A percentile compares a stretch with the other conserved stretches of the same genome.
Evolutionary conservation across 257 asterid species (phyloP).

Genomic region (Capsicum chinense): DNA sequence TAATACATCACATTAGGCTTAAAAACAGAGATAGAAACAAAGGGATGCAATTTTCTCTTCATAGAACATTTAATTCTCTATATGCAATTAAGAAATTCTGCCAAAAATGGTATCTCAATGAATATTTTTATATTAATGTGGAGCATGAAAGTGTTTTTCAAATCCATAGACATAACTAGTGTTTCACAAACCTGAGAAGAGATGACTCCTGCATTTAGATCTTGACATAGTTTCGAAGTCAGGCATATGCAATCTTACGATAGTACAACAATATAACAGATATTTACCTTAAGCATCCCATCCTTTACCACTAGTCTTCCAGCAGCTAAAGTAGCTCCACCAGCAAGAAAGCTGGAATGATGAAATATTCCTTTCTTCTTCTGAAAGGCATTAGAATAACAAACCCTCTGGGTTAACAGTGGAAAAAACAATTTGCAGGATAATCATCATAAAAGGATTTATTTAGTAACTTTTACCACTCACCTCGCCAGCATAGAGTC

Average conservation of each 20-base stretch:
- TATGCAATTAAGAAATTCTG: background rate
- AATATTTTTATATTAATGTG: background rate
- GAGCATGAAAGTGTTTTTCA: background rate
- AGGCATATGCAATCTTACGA: background rate
- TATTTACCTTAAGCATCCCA: slow-evolving; percentile 75
- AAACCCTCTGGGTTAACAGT: slow-evolving; percentile 12
- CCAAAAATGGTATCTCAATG: background rate
- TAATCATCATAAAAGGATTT: slow-evolving; percentile 30
- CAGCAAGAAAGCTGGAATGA: slow-evolving; percentile 98
- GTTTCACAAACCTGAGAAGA: slow-evolving; percentile 21
- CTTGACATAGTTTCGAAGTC: background rate
- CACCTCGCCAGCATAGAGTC: slow-evolving; percentile 83
- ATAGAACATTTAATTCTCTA: background rate
- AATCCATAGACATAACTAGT: background rate
- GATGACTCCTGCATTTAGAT: slow-evolving; percentile 12
- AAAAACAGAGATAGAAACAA: background rate
- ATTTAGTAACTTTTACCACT: slow-evolving; percentile 31
- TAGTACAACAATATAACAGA: background rate
- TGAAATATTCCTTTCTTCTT: slow-evolving; percentile 88
- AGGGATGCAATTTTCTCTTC: background rate
- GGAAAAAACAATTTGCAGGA: slow-evolving; percentile 16
- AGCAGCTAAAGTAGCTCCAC: slow-evolving; percentile 94
- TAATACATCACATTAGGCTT: background rate
- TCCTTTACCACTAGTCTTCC: slow-evolving; percentile 78
- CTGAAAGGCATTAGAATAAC: slow-evolving; percentile 47